Conservation (phyloP, 2,329 filamentous ascomycete species). For the Colletotrichum chlorophyti region DNA sequence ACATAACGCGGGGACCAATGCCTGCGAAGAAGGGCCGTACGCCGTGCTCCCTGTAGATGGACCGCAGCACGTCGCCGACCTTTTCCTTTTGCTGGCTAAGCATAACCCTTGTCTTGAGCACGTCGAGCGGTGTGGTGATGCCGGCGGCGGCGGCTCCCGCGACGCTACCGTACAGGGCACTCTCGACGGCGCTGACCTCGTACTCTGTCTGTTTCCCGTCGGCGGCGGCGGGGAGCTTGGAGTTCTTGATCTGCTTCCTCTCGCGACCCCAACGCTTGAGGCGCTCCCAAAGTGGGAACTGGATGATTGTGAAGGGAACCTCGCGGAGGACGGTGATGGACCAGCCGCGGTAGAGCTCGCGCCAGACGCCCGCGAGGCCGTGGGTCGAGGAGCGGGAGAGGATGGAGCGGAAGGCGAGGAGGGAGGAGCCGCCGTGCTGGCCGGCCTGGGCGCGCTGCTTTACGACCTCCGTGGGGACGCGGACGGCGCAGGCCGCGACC, state of each 20-base stretch:
- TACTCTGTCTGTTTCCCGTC: constrained; percentile 28
- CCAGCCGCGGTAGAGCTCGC: constrained; percentile 91
- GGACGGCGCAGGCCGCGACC: constrained; percentile 87
- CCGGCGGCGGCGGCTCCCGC: constrained; percentile 87
- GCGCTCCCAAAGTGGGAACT: constrained; percentile 96
- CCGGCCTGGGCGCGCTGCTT: constrained; percentile 96
- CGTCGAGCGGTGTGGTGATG: constrained; percentile 90
- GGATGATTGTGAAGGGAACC: constrained; percentile 95
- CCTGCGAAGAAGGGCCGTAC: constrained; percentile 76
- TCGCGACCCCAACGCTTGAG: constrained; percentile 76
- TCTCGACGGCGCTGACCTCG: constrained; percentile 75
- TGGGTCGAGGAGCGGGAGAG: constrained; percentile 52
- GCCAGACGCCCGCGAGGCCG: constrained; percentile 68
- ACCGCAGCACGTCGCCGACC: constrained; percentile 63
- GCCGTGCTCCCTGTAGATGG: constrained; percentile 71
- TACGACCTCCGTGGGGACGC: constrained; percentile 94
- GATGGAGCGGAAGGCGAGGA: constrained; percentile 74
- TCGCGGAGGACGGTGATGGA: constrained; percentile 92
- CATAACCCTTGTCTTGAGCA: constrained; percentile 97
- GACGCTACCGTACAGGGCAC: constrained; percentile 82
- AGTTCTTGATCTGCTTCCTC: constrained; percentile 33
- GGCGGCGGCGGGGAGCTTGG: constrained; percentile 13
- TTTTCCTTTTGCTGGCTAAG: constrained; percentile 73
- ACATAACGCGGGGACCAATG: constrained; percentile 82
- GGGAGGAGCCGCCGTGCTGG: constrained; percentile 75